Conservation (phyloP, 768 basidiomycete genomes). For the Hygrocybe coccinea region DNA sequence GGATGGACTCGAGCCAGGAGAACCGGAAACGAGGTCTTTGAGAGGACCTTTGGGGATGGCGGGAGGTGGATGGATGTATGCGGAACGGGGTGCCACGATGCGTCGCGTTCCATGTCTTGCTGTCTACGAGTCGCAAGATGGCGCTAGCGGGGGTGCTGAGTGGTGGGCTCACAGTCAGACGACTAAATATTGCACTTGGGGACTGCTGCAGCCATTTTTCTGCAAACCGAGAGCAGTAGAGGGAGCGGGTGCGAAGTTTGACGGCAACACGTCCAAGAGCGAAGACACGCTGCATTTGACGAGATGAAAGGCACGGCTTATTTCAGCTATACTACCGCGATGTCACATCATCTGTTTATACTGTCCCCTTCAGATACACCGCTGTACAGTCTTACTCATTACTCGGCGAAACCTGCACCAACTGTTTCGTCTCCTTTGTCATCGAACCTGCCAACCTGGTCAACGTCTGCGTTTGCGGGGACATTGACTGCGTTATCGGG, state of each 20-base stretch:
- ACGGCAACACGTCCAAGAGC: background rate
- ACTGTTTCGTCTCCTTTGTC: constrained; percentile 63
- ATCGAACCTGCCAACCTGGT: constrained; percentile 84
- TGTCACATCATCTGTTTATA: constrained; percentile 86
- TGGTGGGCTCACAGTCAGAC: background rate
- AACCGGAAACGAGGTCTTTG: constrained; percentile 32
- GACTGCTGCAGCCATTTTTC: background rate
- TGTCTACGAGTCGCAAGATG: background rate
- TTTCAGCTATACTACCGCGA: constrained; percentile 24
- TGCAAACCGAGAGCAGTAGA: too few species aligned
- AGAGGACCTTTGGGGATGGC: background rate
- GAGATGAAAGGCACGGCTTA: too few species aligned
- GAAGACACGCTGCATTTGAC: too few species aligned
- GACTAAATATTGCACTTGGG: background rate
- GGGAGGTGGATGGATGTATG: background rate
- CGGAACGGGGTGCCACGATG: constrained; percentile 3
- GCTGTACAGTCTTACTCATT: constrained; percentile 77
- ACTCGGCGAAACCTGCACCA: constrained; percentile 67
- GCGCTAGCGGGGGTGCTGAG: background rate
- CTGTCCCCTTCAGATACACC: constrained; percentile 85
- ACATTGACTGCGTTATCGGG: constrained; percentile 84
- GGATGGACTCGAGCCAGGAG: constrained; percentile 43
- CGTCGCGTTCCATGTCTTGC: constrained; percentile 4
- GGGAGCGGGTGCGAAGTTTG: background rate
- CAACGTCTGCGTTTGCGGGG: constrained; percentile 86